Evolutionary conservation across 306 rosid species (phyloP).

Genomic region (Gastrolobium bilobum): DNA sequence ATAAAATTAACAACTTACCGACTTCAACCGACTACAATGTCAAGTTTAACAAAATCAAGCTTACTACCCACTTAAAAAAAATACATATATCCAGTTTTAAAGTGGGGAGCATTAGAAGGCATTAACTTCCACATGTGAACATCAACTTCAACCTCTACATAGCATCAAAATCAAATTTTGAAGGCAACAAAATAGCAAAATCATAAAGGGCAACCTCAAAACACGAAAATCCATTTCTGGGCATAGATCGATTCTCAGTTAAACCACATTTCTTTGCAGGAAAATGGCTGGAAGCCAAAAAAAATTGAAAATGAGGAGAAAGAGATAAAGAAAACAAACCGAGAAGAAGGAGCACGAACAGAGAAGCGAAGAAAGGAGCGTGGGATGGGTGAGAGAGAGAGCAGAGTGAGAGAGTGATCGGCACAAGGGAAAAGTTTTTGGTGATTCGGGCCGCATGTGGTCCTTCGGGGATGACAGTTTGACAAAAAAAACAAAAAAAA

Average conservation of each 20-base stretch:
- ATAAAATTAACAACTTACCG: background rate
- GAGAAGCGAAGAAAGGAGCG: constrained; percentile 43
- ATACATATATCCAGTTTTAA: background rate
- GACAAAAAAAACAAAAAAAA: too few species aligned
- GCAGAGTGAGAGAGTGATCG: constrained; percentile 38
- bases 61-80: background rate
- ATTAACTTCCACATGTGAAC: background rate
- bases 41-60: constrained; percentile 10
- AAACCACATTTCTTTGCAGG: background rate
- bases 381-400: constrained; percentile 30
- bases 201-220: constrained; percentile 14
- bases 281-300: too few species aligned
- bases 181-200: background rate
- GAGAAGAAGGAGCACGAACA: constrained; percentile 44
- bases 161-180: constrained; percentile 29
- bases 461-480: too few species aligned
- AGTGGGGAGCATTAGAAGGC: background rate
- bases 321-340: constrained; percentile 39
- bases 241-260: background rate
- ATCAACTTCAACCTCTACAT: background rate
- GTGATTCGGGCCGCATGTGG: constrained; percentile 29
- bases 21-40: background rate
- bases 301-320: background rate
- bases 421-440: constrained; percentile 27
- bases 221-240: constrained; percentile 21